Percentiles rank a stretch among this genome's conserved stretches.
Evolutionary conservation across 805 yeast genomes (phyloP).

Genomic region (Candida nanaspora): DNA sequence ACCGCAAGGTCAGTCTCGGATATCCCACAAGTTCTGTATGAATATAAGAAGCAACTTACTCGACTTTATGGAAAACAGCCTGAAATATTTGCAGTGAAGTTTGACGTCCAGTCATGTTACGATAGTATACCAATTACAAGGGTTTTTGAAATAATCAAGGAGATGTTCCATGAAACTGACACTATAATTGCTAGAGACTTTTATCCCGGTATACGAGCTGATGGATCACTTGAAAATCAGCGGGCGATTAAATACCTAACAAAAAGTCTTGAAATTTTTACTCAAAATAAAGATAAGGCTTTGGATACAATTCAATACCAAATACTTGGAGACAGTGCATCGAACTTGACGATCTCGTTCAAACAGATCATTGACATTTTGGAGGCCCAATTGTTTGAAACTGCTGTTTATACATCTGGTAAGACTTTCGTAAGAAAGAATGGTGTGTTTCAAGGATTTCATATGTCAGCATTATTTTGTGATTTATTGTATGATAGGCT

Average conservation of each 20-base stretch:
- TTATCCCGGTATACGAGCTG: no score
- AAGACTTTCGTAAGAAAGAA: slow-evolving; percentile 38
- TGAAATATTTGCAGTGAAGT: slow-evolving; percentile 46
- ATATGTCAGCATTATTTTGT: slow-evolving; percentile 67
- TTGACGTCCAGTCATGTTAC: slow-evolving; percentile 72
- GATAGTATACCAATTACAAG: slow-evolving; percentile 56
- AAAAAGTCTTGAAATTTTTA: slow-evolving; percentile 2
- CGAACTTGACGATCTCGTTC: slow-evolving; percentile 30
- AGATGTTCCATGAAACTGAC: slow-evolving; percentile 4
- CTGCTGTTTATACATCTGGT: slow-evolving; percentile 34
- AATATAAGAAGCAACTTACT: slow-evolving; percentile 27
- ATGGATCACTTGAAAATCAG: no score
- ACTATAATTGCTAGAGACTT: background rate
- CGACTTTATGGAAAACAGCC: slow-evolving; percentile 30
- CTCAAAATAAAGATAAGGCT: background rate
- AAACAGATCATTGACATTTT: slow-evolving; percentile 39
- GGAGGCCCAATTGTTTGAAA: slow-evolving; percentile 43
- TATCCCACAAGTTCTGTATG: slow-evolving; percentile 30
- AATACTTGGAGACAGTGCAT: slow-evolving; percentile 27
- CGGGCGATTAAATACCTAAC: background rate
- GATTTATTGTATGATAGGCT: slow-evolving; percentile 64
- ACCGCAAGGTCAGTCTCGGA: slow-evolving; percentile 33
- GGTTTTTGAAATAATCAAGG: slow-evolving; percentile 9
- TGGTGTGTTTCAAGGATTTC: slow-evolving; percentile 85
- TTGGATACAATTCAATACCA: background rate